A percentile compares a stretch with the other conserved stretches of the same genome.
Evolutionary conservation across 2,329 filamentous ascomycete species (phyloP).

Genomic region (Fusarium mangiferae): DNA sequence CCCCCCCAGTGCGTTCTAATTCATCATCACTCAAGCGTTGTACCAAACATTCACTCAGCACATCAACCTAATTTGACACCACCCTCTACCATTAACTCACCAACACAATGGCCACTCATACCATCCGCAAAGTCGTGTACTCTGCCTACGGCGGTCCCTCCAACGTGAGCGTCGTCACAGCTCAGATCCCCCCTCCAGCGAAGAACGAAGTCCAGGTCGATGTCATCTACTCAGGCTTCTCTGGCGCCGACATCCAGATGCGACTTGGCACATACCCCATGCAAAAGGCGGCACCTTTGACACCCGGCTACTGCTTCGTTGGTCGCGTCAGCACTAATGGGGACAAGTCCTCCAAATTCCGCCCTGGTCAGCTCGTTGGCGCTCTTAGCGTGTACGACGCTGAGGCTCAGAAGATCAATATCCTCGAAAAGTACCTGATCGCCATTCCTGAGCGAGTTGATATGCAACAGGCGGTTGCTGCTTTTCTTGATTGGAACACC

Average conservation of each 20-base stretch:
- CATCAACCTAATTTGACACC: too few species aligned
- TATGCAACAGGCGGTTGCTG: slow-evolving; percentile 52
- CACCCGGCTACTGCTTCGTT: slow-evolving; percentile 60
- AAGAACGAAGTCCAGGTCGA: slow-evolving; percentile 58
- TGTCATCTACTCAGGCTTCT: slow-evolving; percentile 59
- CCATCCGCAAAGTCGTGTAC: slow-evolving; percentile 59
- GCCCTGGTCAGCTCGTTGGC: slow-evolving; percentile 49
- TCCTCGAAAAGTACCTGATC: slow-evolving; percentile 58
- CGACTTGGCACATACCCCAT: slow-evolving; percentile 59
- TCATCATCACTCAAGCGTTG: neutral
- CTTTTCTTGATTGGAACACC: slow-evolving; percentile 59
- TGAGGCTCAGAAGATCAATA: slow-evolving; percentile 58
- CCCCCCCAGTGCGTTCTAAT: neutral
- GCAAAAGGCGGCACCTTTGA: slow-evolving; percentile 57
- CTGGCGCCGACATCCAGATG: slow-evolving; percentile 61
- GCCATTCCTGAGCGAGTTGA: slow-evolving; percentile 54
- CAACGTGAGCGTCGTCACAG: slow-evolving; percentile 48
- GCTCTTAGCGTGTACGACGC: slow-evolving; percentile 54
- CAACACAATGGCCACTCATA: slow-evolving; percentile 38
- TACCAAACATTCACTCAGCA: neutral
- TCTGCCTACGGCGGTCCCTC: slow-evolving; percentile 54
- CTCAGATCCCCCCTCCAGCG: slow-evolving; percentile 52
- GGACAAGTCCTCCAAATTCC: slow-evolving; percentile 45
- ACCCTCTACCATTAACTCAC: neutral
- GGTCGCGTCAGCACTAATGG: slow-evolving; percentile 55